Evolutionary conservation across 192 early-diverging fungal species (phyloP), one percentile per base, ranked within the genome.

Genomic region (Coemansia furcata): DNA sequence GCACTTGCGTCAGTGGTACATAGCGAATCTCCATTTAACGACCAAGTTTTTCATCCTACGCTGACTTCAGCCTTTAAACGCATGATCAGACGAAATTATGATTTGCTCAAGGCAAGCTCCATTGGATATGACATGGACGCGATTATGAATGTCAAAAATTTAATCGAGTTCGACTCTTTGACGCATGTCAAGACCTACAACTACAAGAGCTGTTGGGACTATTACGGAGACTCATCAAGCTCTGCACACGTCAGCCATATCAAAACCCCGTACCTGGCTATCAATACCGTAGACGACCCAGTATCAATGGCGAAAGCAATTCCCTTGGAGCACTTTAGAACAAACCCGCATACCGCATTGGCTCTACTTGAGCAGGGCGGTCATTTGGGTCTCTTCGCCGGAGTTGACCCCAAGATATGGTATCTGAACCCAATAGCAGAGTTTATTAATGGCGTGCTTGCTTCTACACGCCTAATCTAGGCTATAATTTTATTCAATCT

Each of bases 211-310:
- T 92, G 91, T 10, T 75, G 89, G 65, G 92, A 93, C 55, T 94
- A 89, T 54, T 89, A 90, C 64, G 68, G 76, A 6, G 84, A 79
- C 43, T 85, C 83, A 11, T 85, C 84, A 43, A 87, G 69, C 17
- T 61, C 50, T 2, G 73, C 76, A 7, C 75, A 74, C 4, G 75
- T 89, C 37, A 65, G 78, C 23, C 65, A 74, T 42, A 87, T 91
- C 33, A 73, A 78, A 19, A 73, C 91, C 7, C 94, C 94, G 6
- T 86, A 89, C 55, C 74, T 96, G 3, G 87, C 91, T 55, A 69
- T 95, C 30, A 87, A 86, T 35, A 88, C 92, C 26, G 26, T 87
- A 52, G 92, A 95, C 72, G 94, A 96, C 73, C 94, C 93, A 14
- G 86, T 95, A 66, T 83, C 87, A 14, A 61, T 68, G 6, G 33